phyloP scores from a whole-genome alignment of 2,329 filamentous ascomycete species.

The Pseudogymnoascus sp. region DNA sequence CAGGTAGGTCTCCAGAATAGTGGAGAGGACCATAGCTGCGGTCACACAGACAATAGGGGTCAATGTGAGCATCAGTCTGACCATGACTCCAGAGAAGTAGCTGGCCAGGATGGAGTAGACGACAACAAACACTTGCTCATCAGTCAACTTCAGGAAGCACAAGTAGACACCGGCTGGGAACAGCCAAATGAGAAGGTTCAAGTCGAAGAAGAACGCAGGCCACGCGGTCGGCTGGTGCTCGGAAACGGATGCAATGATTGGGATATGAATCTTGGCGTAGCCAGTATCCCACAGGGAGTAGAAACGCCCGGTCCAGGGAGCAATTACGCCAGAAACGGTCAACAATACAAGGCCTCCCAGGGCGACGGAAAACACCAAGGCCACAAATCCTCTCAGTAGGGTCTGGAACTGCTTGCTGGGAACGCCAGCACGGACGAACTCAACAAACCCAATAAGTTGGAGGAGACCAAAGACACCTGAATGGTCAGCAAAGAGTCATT shows the following conservation, averaged over 20 bases:
- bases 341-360: constrained; percentile 75
- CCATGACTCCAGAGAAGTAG: constrained; percentile 99
- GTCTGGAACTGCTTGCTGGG: constrained; percentile 92
- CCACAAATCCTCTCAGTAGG: constrained; percentile 70
- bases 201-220: constrained; percentile 98
- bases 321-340: constrained; percentile 84
- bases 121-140: constrained; percentile 96
- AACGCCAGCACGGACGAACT: constrained; percentile 82
- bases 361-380: constrained; percentile 66
- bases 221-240: constrained; percentile 98
- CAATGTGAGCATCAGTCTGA: constrained; percentile 94
- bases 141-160: constrained; percentile 87
- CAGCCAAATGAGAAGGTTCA: constrained; percentile 97
- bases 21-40: constrained; percentile 80
- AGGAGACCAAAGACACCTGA: constrained; percentile 89
- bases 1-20: constrained; percentile 83
- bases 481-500: constrained; percentile 20
- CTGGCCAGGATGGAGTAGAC: constrained; percentile 95
- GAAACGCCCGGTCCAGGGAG: constrained; percentile 96
- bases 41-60: constrained; percentile 95
- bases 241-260: constrained; percentile 98
- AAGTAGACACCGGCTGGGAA: constrained; percentile 98
- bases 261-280: constrained; percentile 98
- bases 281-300: constrained; percentile 99
- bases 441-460: constrained; percentile 86